Evolutionary conservation across 108 stramenopile genomes (phyloP).

Genomic region (Nitzschia putrida): DNA sequence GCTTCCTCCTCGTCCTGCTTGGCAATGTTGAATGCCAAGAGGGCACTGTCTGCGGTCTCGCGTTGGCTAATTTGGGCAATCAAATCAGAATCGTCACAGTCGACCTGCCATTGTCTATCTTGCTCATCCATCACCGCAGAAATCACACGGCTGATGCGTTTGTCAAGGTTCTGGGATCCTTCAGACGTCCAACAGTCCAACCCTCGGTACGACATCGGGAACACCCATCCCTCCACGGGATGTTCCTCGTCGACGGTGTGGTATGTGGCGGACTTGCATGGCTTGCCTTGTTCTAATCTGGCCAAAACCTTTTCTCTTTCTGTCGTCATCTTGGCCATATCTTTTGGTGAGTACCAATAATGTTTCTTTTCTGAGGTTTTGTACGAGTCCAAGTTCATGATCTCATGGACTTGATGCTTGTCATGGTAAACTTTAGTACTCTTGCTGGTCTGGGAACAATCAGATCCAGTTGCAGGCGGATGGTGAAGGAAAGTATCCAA

Average conservation of each 20-base stretch:
- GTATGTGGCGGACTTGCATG: neutral
- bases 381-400: too few species aligned
- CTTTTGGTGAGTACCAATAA: neutral
- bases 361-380: too few species aligned
- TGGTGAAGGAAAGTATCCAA: too few species aligned
- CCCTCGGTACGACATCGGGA: slow-evolving; percentile 6
- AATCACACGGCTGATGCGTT: neutral
- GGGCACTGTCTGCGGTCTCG: neutral
- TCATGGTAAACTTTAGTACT: too few species aligned
- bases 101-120: neutral
- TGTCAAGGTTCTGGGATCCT: neutral
- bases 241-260: neutral
- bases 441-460: too few species aligned
- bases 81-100: neutral
- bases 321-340: neutral
- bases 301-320: neutral
- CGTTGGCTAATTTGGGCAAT: neutral
- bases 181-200: neutral
- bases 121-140: neutral
- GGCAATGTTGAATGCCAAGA: neutral
- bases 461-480: too few species aligned
- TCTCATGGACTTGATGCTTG: too few species aligned
- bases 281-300: slow-evolving; percentile 8
- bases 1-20: neutral
- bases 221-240: neutral